These are phyloP conservation scores for Lizonia empirigonia DNA, from an alignment of 2,329 filamentous ascomycete genomes.

Conservation along the genomic window DNA sequence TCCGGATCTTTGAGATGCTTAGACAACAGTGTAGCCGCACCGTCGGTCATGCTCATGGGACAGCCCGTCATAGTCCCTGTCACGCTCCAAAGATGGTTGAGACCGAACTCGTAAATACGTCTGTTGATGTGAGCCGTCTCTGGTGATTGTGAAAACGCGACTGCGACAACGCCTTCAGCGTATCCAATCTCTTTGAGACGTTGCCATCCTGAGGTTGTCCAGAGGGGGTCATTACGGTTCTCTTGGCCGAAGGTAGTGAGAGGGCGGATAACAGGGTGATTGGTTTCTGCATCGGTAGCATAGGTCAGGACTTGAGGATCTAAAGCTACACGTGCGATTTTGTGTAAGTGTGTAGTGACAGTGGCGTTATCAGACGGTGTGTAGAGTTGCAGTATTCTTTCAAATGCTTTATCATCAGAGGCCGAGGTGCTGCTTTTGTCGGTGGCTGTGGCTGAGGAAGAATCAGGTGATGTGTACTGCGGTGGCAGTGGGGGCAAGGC, in stretches of 20 bases:
- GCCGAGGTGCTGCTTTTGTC: neutral
- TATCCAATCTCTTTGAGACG: constrained; percentile 65
- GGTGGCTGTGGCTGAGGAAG: neutral
- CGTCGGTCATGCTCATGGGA: constrained; percentile 70
- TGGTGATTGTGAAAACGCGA: constrained; percentile 62
- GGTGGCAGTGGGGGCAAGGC: constrained; percentile 31
- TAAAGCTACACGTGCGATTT: constrained; percentile 27
- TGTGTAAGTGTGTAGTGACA: constrained; percentile 26
- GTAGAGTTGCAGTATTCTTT: constrained; percentile 34
- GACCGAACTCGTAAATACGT: constrained; percentile 65
- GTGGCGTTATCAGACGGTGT: constrained; percentile 18
- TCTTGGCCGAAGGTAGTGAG: constrained; percentile 65
- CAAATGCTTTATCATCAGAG: constrained; percentile 31
- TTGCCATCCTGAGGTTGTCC: constrained; percentile 71
- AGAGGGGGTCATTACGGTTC: constrained; percentile 60
- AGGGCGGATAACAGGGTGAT: constrained; percentile 65
- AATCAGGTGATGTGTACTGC: constrained; percentile 27
- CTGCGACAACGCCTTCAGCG: constrained; percentile 63
- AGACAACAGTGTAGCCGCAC: constrained; percentile 50
- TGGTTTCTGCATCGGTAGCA: constrained; percentile 65
- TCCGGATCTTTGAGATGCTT: constrained; percentile 30
- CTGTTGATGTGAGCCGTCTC: constrained; percentile 56
- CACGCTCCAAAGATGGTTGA: constrained; percentile 63
- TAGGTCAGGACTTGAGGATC: constrained; percentile 17
- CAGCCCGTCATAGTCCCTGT: constrained; percentile 68